phyloP scores from a whole-genome alignment of 129 eudicot species.

The Pittosporum tobira region DNA sequence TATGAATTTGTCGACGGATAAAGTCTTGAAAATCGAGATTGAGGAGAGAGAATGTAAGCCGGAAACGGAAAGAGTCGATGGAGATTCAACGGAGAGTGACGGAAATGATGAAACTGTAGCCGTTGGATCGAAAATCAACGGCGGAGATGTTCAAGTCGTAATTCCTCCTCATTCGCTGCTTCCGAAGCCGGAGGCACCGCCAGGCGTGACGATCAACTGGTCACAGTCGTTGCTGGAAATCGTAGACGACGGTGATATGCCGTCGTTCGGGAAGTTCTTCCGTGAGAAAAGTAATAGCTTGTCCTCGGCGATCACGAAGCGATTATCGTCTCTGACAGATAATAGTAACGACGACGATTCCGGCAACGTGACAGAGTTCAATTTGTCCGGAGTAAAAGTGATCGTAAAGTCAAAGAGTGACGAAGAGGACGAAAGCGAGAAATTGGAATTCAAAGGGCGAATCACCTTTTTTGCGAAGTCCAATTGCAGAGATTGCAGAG shows the following conservation, averaged over 20 bases:
- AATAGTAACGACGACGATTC: slow-evolving; percentile 12
- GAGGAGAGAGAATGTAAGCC: background rate
- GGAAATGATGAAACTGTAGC: background rate
- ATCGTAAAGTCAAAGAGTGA: slow-evolving; percentile 14
- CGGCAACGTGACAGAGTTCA: slow-evolving; percentile 54
- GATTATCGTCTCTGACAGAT: slow-evolving; percentile 33
- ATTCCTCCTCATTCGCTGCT: slow-evolving; percentile 17
- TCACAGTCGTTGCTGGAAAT: slow-evolving; percentile 28
- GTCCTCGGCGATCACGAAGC: slow-evolving; percentile 44
- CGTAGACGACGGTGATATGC: slow-evolving; percentile 5
- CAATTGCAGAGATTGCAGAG: slow-evolving; percentile 43
- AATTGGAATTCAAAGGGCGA: slow-evolving; percentile 23
- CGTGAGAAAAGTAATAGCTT: slow-evolving; percentile 29
- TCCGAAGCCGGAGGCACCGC: slow-evolving; percentile 38
- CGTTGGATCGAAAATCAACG: slow-evolving; percentile 8
- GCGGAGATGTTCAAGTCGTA: slow-evolving; percentile 9
- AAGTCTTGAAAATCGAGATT: background rate
- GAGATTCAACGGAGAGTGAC: background rate
- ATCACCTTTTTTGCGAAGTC: slow-evolving; percentile 50
- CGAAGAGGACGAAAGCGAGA: background rate
- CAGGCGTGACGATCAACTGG: slow-evolving; percentile 14
- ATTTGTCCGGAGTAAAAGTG: slow-evolving; percentile 47
- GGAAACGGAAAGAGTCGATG: background rate
- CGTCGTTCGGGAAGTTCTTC: slow-evolving; percentile 33
- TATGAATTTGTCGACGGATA: background rate